phyloP scores from a whole-genome alignment of 2,329 filamentous ascomycete species.

The Aspergillus awamori region DNA sequence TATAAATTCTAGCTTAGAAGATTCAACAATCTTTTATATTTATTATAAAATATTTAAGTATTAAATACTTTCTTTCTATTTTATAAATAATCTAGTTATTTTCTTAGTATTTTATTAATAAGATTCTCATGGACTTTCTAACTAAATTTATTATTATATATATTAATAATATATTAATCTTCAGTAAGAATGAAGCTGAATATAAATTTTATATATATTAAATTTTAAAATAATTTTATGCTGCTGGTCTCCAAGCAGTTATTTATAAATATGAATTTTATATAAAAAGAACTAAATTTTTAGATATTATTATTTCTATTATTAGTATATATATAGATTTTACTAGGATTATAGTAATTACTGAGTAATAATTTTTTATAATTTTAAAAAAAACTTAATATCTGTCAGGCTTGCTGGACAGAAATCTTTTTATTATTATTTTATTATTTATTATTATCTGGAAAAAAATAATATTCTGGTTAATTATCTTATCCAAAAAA shows the following conservation, averaged over 20 bases:
- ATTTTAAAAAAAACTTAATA: background rate
- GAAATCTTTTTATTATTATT: no score
- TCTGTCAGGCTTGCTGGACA: no score
- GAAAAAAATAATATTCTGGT: no score
- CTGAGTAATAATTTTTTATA: background rate
- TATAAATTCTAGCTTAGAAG: no score
- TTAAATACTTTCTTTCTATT: no score
- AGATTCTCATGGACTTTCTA: background rate
- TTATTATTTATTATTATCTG: no score
- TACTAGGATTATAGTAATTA: background rate
- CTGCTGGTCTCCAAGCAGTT: background rate
- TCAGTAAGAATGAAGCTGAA: background rate
- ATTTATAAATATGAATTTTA: slow-evolving; percentile 1
- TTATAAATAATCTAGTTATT: no score
- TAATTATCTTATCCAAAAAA: no score
- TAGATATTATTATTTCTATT: background rate
- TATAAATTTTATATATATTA: background rate
- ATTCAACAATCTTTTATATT: no score
- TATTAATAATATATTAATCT: background rate
- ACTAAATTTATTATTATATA: background rate
- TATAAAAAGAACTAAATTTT: background rate
- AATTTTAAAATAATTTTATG: background rate
- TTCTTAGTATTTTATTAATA: slow-evolving; percentile 3
- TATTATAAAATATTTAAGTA: no score
- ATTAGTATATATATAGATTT: background rate